Evolutionary conservation across 192 early-diverging fungal genomes (phyloP), one percentile per base, ranked within the genome.

Genomic region (Coemansia sp.): DNA sequence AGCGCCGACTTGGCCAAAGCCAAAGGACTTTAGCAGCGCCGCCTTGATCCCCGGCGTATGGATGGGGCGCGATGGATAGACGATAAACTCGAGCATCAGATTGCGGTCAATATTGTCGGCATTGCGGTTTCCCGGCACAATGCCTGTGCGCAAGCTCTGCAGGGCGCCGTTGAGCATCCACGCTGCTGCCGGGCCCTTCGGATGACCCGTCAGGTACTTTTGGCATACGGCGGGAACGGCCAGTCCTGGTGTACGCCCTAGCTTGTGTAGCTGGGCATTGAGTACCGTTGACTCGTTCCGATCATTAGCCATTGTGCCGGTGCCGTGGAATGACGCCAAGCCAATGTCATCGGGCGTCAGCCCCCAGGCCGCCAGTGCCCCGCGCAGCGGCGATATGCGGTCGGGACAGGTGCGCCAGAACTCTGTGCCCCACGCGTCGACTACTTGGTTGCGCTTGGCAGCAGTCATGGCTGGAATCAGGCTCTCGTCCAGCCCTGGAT

Each of bases 91-190:
- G 70, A 85, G 92, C 65, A 93, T 80, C 21, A 95, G 84, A 0
- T 84, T 75, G 50, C 73, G 76, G 59, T 67, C 74, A 36, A 76
- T 70, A 31, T 72, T 70, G 46, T 76, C 74, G 1, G 74, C 71
- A 66, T 98, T 95, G 71, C 93, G 92, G 86, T 98, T 98, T 36
- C 95, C 95, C 8, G 95, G 95, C 37, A 96, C 85, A 40, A 94
- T 77, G 70, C 94, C 93, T 23, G 88, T 90, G 60, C 91, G 88
- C 42, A 98, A 79, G 50, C 85, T 71, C 79, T 98, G 94, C 33
- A 98, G 71, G 36, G 92, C 86, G 67, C 94, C 92, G 86, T 95
- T 98, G 71, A 93, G 87, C 94, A 95, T 96, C 94, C 94, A 98
- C 5, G 92, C 92, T 51, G 93, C 95, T 36, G 95, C 95, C 20